Evolutionary conservation across 2,329 filamentous ascomycete genomes (phyloP).

Genomic region (Plenodomus lindquistii): DNA sequence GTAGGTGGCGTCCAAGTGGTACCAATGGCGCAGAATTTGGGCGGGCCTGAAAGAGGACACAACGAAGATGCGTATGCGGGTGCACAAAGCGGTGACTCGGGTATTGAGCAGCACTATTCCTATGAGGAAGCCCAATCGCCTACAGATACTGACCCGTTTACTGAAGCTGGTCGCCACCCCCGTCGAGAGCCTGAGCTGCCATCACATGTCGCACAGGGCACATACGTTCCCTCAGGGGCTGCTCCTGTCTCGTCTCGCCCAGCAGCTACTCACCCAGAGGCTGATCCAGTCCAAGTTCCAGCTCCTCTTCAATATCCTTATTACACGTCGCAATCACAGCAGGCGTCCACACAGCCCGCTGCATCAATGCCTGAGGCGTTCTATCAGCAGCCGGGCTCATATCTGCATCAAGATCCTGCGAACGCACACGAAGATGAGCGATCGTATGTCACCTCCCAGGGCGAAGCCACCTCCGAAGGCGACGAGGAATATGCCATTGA

Average conservation of each 20-base stretch:
- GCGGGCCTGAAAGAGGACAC: slow-evolving; percentile 45
- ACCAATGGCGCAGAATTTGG: slow-evolving; percentile 77
- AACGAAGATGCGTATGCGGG: slow-evolving; percentile 38
- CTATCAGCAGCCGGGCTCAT: slow-evolving; percentile 44
- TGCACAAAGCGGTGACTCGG: slow-evolving; percentile 37
- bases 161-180: slow-evolving; percentile 47
- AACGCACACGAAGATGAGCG: slow-evolving; percentile 37
- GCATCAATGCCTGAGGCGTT: slow-evolving; percentile 42
- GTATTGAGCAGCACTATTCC: slow-evolving; percentile 51
- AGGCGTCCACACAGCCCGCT: slow-evolving; percentile 22
- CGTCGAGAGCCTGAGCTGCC: slow-evolving; percentile 39
- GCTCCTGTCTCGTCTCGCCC: slow-evolving; percentile 25
- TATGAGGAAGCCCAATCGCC: slow-evolving; percentile 58
- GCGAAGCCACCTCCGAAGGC: slow-evolving; percentile 39
- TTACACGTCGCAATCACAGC: slow-evolving; percentile 24
- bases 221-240: slow-evolving; percentile 40
- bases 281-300: slow-evolving; percentile 27
- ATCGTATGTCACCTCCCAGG: slow-evolving; percentile 42
- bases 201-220: slow-evolving; percentile 36
- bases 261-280: slow-evolving; percentile 15
- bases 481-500: slow-evolving; percentile 46
- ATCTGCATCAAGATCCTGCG: slow-evolving; percentile 36
- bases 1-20: slow-evolving; percentile 95
- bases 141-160: slow-evolving; percentile 66
- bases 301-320: slow-evolving; percentile 33